phyloP scores from a whole-genome alignment of 139 green algal genomes.

The Pycnococcus provasolii region DNA sequence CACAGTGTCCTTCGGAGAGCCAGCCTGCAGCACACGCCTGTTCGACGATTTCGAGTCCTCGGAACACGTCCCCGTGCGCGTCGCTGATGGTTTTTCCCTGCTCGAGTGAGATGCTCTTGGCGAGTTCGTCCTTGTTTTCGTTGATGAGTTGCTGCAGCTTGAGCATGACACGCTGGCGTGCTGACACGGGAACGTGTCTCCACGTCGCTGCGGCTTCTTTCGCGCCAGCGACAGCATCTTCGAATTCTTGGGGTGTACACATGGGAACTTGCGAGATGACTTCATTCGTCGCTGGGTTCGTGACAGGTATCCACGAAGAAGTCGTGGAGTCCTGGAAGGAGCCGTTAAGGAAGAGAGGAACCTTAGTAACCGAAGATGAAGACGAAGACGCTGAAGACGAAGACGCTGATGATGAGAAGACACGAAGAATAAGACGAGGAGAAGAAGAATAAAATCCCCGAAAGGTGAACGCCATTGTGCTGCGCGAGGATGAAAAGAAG shows the following conservation, averaged over 20 bases:
- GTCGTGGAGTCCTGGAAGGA: conserved; percentile 55
- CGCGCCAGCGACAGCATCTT: conserved; percentile 64
- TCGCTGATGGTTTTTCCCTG: conserved; percentile 94
- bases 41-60: conserved; percentile 94
- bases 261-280: conserved; percentile 66
- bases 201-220: conserved; percentile 71
- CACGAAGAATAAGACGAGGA: too few species aligned
- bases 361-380: neutral
- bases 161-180: conserved; percentile 75
- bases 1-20: conserved; percentile 61
- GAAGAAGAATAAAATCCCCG: too few species aligned
- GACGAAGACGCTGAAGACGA: too few species aligned
- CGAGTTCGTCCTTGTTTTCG: conserved; percentile 81
- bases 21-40: conserved; percentile 60
- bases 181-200: conserved; percentile 59
- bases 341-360: conserved; percentile 53
- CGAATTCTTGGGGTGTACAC: conserved; percentile 68
- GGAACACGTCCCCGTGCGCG: conserved; percentile 81
- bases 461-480: too few species aligned
- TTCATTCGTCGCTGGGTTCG: conserved; percentile 78
- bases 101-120: conserved; percentile 67
- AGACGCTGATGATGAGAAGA: too few species aligned
- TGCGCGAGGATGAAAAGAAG: too few species aligned
- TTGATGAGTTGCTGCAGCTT: conserved; percentile 79
- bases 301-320: conserved; percentile 53